Percentiles rank a stretch among this genome's conserved stretches.
Evolutionary conservation across 345 rosid genomes (phyloP).

Genomic region (Populus alba): DNA sequence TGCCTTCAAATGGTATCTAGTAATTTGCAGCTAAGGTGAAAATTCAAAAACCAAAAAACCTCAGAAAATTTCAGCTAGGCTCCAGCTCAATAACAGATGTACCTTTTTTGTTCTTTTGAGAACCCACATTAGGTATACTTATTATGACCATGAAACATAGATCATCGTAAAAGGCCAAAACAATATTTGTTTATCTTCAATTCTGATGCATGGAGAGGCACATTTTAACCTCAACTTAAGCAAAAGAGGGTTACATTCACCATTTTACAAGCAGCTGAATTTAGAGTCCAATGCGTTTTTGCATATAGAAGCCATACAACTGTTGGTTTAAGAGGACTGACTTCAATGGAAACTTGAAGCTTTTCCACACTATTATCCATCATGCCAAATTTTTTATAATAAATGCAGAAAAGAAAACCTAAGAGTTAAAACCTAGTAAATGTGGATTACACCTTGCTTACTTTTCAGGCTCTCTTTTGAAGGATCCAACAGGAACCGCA

Average conservation of each 20-base stretch:
- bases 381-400: not conserved
- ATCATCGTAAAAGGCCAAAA: not conserved
- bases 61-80: not conserved
- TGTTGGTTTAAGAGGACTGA: not conserved
- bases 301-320: not conserved
- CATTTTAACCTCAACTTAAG: not conserved
- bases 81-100: not conserved
- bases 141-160: not conserved
- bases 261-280: not conserved
- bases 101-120: not conserved
- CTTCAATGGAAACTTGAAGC: not conserved
- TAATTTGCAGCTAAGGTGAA: not conserved
- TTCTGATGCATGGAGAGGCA: not conserved
- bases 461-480: slow-evolving; percentile 57
- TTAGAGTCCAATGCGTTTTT: not conserved
- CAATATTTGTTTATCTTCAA: not conserved
- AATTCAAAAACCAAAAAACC: not conserved
- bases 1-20: not conserved
- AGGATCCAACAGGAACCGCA: slow-evolving; percentile 59
- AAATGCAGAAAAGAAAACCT: not conserved
- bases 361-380: not conserved
- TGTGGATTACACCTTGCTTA: slow-evolving; percentile 41
- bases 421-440: not conserved
- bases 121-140: not conserved
- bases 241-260: not conserved